Evolutionary conservation across 2,329 filamentous ascomycete genomes (phyloP).

Genomic region (Cladophialophora carrionii): DNA sequence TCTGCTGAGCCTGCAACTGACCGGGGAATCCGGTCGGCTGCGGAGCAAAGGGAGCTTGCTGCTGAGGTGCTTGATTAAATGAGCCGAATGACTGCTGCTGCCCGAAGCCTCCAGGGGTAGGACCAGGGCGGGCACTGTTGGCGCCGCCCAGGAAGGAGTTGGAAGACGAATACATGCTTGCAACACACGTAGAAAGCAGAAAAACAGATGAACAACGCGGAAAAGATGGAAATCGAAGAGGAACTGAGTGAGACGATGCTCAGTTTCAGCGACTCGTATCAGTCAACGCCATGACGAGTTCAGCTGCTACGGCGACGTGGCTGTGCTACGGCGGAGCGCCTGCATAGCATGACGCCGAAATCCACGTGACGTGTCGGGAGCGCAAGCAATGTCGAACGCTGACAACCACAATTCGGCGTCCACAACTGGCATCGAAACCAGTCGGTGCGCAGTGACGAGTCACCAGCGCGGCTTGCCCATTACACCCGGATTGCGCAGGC

Average conservation of each 20-base stretch:
- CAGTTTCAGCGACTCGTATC: slow-evolving; percentile 10
- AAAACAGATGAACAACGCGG: slow-evolving; percentile 39
- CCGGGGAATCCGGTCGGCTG: slow-evolving; percentile 60
- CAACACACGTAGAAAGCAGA: slow-evolving; percentile 34
- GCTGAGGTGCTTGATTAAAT: slow-evolving; percentile 57
- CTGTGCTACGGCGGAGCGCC: slow-evolving; percentile 1
- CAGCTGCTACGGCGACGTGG: neutral
- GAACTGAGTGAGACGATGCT: slow-evolving; percentile 28
- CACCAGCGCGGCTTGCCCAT: neutral
- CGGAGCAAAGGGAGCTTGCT: slow-evolving; percentile 61
- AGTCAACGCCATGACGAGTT: slow-evolving; percentile 6
- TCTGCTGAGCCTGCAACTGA: slow-evolving; percentile 67
- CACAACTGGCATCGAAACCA: neutral
- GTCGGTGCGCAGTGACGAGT: neutral
- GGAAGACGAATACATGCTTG: slow-evolving; percentile 83
- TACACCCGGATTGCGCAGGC: too few species aligned
- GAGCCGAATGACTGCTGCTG: slow-evolving; percentile 60
- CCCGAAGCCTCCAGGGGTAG: slow-evolving; percentile 62
- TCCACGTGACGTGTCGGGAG: neutral
- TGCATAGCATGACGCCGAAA: neutral
- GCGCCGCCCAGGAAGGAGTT: slow-evolving; percentile 82
- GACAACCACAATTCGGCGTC: too few species aligned
- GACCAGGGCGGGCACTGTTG: slow-evolving; percentile 73
- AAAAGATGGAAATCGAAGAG: slow-evolving; percentile 14
- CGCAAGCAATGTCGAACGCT: too few species aligned